phyloP scores from a whole-genome alignment of 768 basidiomycete genomes.

The Lentinula guzmanii region DNA sequence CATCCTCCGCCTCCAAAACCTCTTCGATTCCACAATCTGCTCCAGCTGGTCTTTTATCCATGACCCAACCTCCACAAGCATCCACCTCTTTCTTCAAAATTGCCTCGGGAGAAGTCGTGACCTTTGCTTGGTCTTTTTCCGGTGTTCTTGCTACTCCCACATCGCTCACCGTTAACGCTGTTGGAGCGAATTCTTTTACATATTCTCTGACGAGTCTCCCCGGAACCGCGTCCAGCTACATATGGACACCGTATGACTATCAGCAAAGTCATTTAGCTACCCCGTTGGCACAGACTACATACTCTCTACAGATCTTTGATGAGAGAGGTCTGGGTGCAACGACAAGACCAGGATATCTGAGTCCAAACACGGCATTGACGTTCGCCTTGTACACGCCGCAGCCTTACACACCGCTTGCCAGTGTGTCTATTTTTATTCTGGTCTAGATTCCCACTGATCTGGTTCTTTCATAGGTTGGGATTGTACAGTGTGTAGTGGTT shows the following conservation, averaged over 20 bases:
- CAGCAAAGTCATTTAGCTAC: constrained; percentile 54
- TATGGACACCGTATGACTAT: constrained; percentile 80
- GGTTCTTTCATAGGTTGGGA: constrained; percentile 11
- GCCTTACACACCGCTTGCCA: constrained; percentile 57
- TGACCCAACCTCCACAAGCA: constrained; percentile 79
- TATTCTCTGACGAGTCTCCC: constrained; percentile 82
- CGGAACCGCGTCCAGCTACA: constrained; percentile 63
- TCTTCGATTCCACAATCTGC: constrained; percentile 40
- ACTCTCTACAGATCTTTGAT: constrained; percentile 77
- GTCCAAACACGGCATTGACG: constrained; percentile 59
- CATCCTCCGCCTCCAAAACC: constrained; percentile 3
- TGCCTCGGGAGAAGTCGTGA: constrained; percentile 63
- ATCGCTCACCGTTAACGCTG: constrained; percentile 73
- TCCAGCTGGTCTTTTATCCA: constrained; percentile 59
- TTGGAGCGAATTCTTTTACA: constrained; percentile 83
- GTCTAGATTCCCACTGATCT: background rate
- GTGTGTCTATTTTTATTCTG: constrained; percentile 26
- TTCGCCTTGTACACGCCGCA: constrained; percentile 86
- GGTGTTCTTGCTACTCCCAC: constrained; percentile 65
- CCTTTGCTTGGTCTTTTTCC: constrained; percentile 90
- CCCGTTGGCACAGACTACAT: constrained; percentile 71
- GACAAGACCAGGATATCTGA: constrained; percentile 57
- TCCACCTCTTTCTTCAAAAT: constrained; percentile 88
- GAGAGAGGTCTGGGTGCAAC: constrained; percentile 66
- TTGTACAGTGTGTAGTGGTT: constrained; percentile 13